phyloP scores from a whole-genome alignment of 768 basidiomycete species.

The Collybia nuda region DNA sequence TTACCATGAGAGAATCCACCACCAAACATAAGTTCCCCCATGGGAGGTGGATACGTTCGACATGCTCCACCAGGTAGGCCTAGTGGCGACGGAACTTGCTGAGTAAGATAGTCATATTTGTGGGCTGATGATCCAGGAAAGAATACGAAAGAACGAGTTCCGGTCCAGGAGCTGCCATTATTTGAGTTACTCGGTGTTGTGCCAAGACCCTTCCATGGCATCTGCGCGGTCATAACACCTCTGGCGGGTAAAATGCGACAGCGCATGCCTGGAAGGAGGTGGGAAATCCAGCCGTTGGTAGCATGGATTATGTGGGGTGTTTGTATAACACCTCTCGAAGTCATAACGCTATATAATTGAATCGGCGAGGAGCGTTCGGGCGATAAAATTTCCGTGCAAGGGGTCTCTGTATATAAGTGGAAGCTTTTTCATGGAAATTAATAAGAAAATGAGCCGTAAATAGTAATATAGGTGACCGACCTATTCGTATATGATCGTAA shows the following conservation, averaged over 20 bases:
- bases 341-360: conserved; percentile 53
- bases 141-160: conserved; percentile 59
- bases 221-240: conserved; percentile 66
- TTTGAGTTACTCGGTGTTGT: conserved; percentile 6
- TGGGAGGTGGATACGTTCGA: conserved; percentile 20
- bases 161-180: conserved; percentile 26
- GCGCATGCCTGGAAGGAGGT: conserved; percentile 64
- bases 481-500: conserved; percentile 46
- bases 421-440: conserved; percentile 40
- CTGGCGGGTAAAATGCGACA: conserved; percentile 61
- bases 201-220: conserved; percentile 39
- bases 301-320: conserved; percentile 76
- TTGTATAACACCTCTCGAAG: conserved; percentile 56
- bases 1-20: conserved; percentile 46
- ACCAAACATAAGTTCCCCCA: conserved; percentile 66
- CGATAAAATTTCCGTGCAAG: conserved; percentile 52
- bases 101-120: conserved; percentile 71
- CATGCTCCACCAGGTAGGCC: background rate
- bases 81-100: conserved; percentile 34
- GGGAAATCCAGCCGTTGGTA: conserved; percentile 81
- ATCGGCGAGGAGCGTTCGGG: conserved; percentile 15
- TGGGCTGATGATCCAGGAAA: conserved; percentile 36
- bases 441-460: conserved; percentile 2
- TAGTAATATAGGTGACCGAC: conserved; percentile 31
- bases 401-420: conserved; percentile 56